phyloP scores from a whole-genome alignment of 2,329 filamentous ascomycete species.

The Passalora sequoiae region DNA sequence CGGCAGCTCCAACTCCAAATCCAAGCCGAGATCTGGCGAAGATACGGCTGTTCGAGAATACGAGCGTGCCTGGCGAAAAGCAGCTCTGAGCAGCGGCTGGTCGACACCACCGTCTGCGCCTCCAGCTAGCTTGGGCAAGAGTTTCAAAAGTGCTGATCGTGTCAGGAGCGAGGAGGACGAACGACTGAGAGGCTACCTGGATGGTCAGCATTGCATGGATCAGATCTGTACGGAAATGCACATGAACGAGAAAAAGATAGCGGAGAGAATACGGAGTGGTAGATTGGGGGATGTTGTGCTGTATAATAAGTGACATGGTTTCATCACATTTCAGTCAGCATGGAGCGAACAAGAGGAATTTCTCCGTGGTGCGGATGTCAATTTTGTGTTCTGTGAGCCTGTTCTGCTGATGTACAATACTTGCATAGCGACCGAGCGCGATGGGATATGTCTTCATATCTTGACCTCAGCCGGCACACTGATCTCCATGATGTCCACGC shows the following conservation, averaged over 20 bases:
- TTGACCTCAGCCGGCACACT: conserved; percentile 41
- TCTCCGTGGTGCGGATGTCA: no score
- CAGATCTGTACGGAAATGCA: conserved; percentile 75
- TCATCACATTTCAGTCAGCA: no score
- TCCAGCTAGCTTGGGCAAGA: conserved; percentile 33
- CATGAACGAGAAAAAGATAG: conserved; percentile 63
- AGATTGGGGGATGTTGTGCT: conserved; percentile 30
- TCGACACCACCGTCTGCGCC: conserved; percentile 27
- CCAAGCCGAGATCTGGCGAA: conserved; percentile 17
- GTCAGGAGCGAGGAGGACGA: conserved; percentile 36
- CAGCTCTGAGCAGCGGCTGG: conserved; percentile 31
- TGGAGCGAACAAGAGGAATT: no score
- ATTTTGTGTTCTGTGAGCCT: no score
- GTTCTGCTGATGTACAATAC: no score
- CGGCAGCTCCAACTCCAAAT: conserved; percentile 4
- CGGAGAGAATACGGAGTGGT: conserved; percentile 60
- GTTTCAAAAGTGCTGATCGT: conserved; percentile 16
- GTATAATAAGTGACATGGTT: conserved; percentile 30
- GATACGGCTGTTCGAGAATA: conserved; percentile 21
- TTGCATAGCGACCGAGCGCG: no score
- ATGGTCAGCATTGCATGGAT: conserved; percentile 73
- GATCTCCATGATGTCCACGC: conserved; percentile 47
- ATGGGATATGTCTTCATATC: no score
- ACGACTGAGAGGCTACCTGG: conserved; percentile 60
- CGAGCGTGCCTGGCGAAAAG: conserved; percentile 33